Evolutionary conservation across 2,329 filamentous ascomycete species (phyloP).

Genomic region (Pseudocercospora crystallina): DNA sequence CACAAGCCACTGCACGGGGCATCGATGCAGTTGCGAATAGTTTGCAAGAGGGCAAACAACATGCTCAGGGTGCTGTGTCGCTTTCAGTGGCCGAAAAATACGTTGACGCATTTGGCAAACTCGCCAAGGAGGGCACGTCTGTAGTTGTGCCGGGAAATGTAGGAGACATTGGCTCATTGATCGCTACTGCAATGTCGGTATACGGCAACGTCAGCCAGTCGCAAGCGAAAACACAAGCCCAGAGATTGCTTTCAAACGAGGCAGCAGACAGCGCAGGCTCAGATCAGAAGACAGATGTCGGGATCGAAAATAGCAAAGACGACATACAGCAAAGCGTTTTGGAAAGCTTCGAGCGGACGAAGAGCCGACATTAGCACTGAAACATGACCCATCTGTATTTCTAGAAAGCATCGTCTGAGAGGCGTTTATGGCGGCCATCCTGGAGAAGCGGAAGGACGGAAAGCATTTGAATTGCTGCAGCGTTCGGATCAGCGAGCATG

Average conservation of each 20-base stretch:
- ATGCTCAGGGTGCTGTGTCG: slow-evolving; percentile 81
- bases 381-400: too few relatives aligned
- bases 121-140: slow-evolving; percentile 93
- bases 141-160: slow-evolving; percentile 96
- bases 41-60: slow-evolving; percentile 63
- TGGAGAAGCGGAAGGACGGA: too few relatives aligned
- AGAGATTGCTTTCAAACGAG: slow-evolving; percentile 38
- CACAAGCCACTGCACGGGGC: slow-evolving; percentile 78
- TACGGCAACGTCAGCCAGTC: slow-evolving; percentile 89
- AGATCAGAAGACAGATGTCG: slow-evolving; percentile 9
- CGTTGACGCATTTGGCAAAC: slow-evolving; percentile 86
- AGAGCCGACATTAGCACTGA: slow-evolving; percentile 32
- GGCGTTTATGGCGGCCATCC: too few relatives aligned
- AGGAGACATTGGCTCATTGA: slow-evolving; percentile 94
- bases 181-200: slow-evolving; percentile 90
- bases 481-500: too few relatives aligned
- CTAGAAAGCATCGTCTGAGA: too few relatives aligned
- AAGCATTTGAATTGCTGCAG: too few relatives aligned
- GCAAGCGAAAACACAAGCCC: slow-evolving; percentile 68
- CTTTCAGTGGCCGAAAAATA: slow-evolving; percentile 95
- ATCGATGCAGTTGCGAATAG: slow-evolving; percentile 78
- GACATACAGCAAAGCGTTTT: slow-evolving; percentile 41
- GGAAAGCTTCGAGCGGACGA: slow-evolving; percentile 41
- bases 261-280: slow-evolving; percentile 6
- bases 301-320: slow-evolving; percentile 23